Percentiles rank a stretch among this genome's conserved stretches.
Evolutionary conservation across 2,329 filamentous ascomycete species (phyloP).

Genomic region (Parascedosporium putredinis): DNA sequence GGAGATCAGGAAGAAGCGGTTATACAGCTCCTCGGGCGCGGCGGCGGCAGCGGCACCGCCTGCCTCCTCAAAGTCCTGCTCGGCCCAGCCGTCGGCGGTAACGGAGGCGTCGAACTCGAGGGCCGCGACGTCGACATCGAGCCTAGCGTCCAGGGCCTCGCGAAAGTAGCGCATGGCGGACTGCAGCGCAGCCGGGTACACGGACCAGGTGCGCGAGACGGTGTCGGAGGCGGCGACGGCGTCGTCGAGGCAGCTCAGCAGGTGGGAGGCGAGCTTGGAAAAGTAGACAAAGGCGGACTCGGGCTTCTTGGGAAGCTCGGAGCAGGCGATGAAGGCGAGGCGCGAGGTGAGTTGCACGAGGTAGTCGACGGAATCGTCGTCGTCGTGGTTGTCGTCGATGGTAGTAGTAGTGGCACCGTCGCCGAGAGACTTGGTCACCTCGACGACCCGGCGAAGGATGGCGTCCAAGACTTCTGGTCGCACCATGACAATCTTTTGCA

Average conservation of each 20-base stretch:
- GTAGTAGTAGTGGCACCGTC: too few species aligned
- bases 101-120: constrained; percentile 12
- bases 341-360: constrained; percentile 29
- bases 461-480: constrained; percentile 25
- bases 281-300: constrained; percentile 27
- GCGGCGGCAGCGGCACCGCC: too few species aligned
- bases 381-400: too few species aligned
- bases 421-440: constrained; percentile 18
- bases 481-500: constrained; percentile 26
- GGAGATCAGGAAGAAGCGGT: constrained; percentile 28
- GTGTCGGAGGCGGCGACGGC: constrained; percentile 1
- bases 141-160: constrained; percentile 26
- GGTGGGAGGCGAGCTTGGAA: constrained; percentile 21
- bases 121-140: constrained; percentile 8
- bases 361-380: constrained; percentile 15
- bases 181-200: constrained; percentile 18
- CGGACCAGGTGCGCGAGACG: constrained; percentile 8
- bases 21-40: constrained; percentile 17
- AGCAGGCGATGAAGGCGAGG: constrained; percentile 40
- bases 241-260: constrained; percentile 6
- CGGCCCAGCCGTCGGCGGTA: constrained; percentile 16
- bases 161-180: constrained; percentile 25
- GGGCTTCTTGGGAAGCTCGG: constrained; percentile 22
- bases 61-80: constrained; percentile 14
- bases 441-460: constrained; percentile 20